Percentiles rank a stretch among this genome's conserved stretches.
Conservation (phyloP, 306 rosid species). For the Lathyrus sativus region DNA sequence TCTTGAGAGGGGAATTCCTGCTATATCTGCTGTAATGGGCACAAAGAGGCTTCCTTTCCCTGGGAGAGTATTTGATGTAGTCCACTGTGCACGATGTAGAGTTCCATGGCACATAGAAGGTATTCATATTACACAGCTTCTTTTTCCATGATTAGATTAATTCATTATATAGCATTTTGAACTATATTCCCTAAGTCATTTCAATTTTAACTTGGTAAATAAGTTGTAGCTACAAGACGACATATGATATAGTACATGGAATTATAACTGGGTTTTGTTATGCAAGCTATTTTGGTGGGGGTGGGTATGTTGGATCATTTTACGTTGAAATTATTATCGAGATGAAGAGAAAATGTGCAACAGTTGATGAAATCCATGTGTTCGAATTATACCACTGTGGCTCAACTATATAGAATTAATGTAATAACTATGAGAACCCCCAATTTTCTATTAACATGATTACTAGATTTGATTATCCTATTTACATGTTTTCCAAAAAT, state of each 20-base stretch:
- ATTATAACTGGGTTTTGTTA: constrained; percentile 17
- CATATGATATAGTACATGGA: constrained; percentile 6
- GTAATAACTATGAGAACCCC: constrained; percentile 12
- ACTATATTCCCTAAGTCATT: constrained; percentile 13
- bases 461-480: constrained; percentile 26
- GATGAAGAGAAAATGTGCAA: neutral
- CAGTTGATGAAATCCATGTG: constrained; percentile 11
- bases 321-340: neutral
- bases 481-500: neutral
- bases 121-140: constrained; percentile 30
- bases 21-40: constrained; percentile 98
- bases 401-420: neutral
- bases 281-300: constrained; percentile 25
- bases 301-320: constrained; percentile 21
- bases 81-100: constrained; percentile 98
- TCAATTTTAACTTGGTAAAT: constrained; percentile 24
- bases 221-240: constrained; percentile 1
- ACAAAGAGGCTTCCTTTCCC: constrained; percentile 95
- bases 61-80: constrained; percentile 80
- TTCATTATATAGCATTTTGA: constrained; percentile 21
- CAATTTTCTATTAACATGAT: constrained; percentile 3
- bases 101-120: constrained; percentile 99
- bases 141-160: constrained; percentile 28
- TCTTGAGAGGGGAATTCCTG: constrained; percentile 98
- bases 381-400: neutral